These are phyloP conservation scores for Puccinellia tenuiflora DNA, from an alignment of 176 grass and related monocot species.

Conservation along the genomic window DNA sequence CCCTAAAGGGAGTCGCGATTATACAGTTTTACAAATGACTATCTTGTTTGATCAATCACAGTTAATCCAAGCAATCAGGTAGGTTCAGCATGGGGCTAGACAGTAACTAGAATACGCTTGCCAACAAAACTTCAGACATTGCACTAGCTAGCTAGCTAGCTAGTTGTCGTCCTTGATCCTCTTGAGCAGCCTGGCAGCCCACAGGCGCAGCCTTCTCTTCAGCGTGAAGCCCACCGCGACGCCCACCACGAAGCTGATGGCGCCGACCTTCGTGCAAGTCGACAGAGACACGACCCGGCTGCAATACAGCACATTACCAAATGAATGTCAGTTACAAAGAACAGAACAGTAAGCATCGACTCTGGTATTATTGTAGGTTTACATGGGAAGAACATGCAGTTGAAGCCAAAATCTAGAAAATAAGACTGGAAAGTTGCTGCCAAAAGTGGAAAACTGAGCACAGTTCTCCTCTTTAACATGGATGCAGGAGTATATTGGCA, in stretches of 20 bases:
- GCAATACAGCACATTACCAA: background rate
- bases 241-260: conserved; percentile 59
- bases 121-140: background rate
- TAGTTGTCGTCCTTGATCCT: conserved; percentile 56
- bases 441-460: too few relatives aligned
- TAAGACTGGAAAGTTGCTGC: background rate
- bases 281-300: conserved; percentile 62
- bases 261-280: conserved; percentile 58
- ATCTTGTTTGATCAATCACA: background rate
- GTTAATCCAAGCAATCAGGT: background rate
- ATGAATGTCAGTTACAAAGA: background rate
- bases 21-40: background rate
- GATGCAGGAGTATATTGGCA: too few relatives aligned
- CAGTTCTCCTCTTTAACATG: too few relatives aligned
- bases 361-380: background rate
- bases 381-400: background rate
- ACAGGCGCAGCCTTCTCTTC: conserved; percentile 54
- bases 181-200: conserved; percentile 60
- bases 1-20: background rate
- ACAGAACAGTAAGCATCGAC: background rate
- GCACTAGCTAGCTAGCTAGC: conserved; percentile 4
- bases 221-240: conserved; percentile 59
- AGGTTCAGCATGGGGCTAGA: background rate
- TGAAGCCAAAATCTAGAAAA: background rate
- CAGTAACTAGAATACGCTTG: background rate